phyloP scores from a whole-genome alignment of 768 basidiomycete genomes.

The Tricholoma hemisulphureum region DNA sequence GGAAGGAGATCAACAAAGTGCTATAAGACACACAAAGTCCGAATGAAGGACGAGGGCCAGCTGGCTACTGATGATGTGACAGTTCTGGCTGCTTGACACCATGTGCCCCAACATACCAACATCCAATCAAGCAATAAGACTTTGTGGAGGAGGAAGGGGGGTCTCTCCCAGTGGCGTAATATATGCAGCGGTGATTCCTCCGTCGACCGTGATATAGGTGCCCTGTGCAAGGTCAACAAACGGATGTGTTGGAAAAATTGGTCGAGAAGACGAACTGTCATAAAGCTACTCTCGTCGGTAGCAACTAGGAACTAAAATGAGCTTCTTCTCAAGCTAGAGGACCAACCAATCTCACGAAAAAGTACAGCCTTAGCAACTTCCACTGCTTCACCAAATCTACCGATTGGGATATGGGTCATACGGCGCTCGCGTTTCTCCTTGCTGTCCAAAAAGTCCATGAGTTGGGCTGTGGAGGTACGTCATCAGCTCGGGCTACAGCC shows the following conservation, averaged over 20 bases:
- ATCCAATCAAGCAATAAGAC: conserved; percentile 48
- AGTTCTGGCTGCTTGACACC: too few species aligned
- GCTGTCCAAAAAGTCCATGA: conserved; percentile 98
- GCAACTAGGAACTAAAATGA: conserved; percentile 53
- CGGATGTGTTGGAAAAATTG: too few species aligned
- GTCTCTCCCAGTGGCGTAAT: conserved; percentile 86
- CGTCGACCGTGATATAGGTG: conserved; percentile 94
- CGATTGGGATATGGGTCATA: conserved; percentile 91
- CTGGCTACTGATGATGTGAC: too few species aligned
- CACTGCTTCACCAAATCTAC: conserved; percentile 94
- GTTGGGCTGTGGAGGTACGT: conserved; percentile 59
- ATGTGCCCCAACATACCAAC: too few species aligned
- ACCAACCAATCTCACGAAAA: conserved; percentile 79
- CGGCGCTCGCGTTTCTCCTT: conserved; percentile 92
- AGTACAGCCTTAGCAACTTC: conserved; percentile 92
- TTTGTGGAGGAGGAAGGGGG: conserved; percentile 64
- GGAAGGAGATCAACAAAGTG: too few species aligned
- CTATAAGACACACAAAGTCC: too few species aligned
- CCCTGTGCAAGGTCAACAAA: too few species aligned
- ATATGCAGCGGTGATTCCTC: conserved; percentile 89
- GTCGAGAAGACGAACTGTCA: conserved; percentile 65
- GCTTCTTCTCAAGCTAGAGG: not conserved
- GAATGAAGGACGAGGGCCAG: too few species aligned
- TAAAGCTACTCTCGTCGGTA: conserved; percentile 93
- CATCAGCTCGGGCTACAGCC: conserved; percentile 7